Base-by-base conservation (phyloP, 306 rosid species). In the Lablab purpureus region DNA sequence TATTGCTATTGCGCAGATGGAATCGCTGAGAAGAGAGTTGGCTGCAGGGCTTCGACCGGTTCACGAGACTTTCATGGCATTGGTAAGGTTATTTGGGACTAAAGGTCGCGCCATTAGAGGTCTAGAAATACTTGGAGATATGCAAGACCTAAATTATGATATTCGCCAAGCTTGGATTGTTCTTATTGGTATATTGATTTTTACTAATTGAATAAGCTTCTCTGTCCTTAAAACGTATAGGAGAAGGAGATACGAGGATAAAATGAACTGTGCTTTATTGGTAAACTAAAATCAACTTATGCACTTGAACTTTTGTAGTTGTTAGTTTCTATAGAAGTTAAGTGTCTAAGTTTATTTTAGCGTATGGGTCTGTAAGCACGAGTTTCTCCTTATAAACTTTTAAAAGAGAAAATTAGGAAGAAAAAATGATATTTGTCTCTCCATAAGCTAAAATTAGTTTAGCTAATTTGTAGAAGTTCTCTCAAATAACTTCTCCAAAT, bases 41-140 rank as follows among this genome's bases (percentile, higher is more conserved):
- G 87, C 97, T 78, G 88, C 94, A 0, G 99, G 99, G 54, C 89
- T 94, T 81, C 87, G 94, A n/a, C 99, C 99, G 17, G 84, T 94
- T 43, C 99, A 89, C 0, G 97, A 94, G 76, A 92, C 99, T 0
- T 94, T 94, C 64, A 64, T 94, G 49, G 92, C 97, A 0, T 75
- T 94, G 86, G 73, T 90, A 25, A 88, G 99, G 80, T 58, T 92
- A 72, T 94, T 92, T 56, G 99, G 95, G 2, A 82, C 90, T 10
- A 91, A 88, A 81, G 99, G 99, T 19, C 75, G 67, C 50, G 87
- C 97, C 19, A 68, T 79, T 15, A 88, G 85, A 78, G 97, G 95
- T 40, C 66, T 87, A 60, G 97, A 94, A 74, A 87, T 92, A 71
- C 99, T 94, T 74, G 88, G 89, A 10, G 97, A 97, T 21, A 92